A percentile compares a stretch with the other conserved stretches of the same genome.
These are phyloP conservation scores for Lablab purpureus DNA, from an alignment of 306 rosid species.

Conservation along the genomic window DNA sequence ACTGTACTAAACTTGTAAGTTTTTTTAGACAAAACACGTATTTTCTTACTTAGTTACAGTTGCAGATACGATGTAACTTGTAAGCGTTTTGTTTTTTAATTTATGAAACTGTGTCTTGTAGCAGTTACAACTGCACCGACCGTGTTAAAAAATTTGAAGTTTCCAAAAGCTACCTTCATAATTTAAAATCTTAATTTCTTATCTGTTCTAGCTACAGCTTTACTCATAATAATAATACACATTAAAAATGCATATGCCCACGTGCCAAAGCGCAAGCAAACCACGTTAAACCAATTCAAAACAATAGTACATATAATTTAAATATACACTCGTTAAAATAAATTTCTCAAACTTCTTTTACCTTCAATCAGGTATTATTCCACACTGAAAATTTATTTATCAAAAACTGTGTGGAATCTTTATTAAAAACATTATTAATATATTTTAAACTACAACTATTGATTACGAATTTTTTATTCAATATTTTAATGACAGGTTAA, in stretches of 20 bases:
- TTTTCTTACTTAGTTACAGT: neutral
- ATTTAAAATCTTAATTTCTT: neutral
- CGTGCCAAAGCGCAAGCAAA: conserved; percentile 37
- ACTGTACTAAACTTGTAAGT: neutral
- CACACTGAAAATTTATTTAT: no score
- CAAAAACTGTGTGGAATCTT: no score
- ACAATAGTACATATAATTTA: no score
- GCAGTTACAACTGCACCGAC: neutral
- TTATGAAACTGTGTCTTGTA: neutral
- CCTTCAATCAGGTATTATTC: no score
- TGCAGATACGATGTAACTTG: neutral
- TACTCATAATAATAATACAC: neutral
- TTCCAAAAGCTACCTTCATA: neutral
- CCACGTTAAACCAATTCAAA: conserved; percentile 2
- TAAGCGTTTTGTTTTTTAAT: no score
- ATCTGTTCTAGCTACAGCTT: neutral
- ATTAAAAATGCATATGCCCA: conserved; percentile 5
- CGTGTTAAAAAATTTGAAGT: neutral
- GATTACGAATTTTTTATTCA: no score
- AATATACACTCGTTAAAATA: no score
- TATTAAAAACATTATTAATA: no score
- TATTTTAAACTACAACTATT: no score
- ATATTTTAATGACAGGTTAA: neutral
- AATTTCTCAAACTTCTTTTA: no score
- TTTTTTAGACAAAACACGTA: no score